These are phyloP conservation scores for Coemansia sp. DNA, from an alignment of 192 early-diverging fungal species.

Conservation along the genomic window DNA sequence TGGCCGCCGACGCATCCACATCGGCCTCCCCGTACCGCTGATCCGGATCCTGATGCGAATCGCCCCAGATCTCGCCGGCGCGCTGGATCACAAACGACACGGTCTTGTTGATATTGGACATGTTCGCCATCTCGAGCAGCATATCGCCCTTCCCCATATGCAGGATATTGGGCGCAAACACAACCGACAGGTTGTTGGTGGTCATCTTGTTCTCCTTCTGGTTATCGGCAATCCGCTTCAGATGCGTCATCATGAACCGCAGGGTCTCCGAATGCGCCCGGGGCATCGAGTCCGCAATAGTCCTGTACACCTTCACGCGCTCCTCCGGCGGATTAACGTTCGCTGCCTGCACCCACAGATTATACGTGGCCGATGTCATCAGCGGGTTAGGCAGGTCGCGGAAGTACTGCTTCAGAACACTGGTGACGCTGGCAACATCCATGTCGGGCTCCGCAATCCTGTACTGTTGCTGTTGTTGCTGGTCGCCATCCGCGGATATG, in stretches of 20 bases:
- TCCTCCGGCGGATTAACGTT: constrained; percentile 29
- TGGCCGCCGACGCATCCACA: neutral
- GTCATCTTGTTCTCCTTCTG: constrained; percentile 83
- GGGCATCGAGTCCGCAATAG: constrained; percentile 60
- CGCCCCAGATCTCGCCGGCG: constrained; percentile 52
- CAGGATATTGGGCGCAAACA: constrained; percentile 90
- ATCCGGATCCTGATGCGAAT: neutral
- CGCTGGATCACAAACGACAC: constrained; percentile 72
- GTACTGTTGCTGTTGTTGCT: neutral
- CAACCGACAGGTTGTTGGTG: constrained; percentile 87
- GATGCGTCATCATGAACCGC: constrained; percentile 62
- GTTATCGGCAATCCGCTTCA: constrained; percentile 63
- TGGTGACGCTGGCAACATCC: constrained; percentile 79
- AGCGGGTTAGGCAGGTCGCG: constrained; percentile 74
- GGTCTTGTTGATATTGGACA: constrained; percentile 69
- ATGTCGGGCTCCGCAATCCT: constrained; percentile 29
- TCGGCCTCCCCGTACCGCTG: neutral
- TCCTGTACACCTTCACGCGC: constrained; percentile 44
- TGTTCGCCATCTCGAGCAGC: constrained; percentile 68
- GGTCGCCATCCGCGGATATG: constrained; percentile 9
- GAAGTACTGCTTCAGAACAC: constrained; percentile 80
- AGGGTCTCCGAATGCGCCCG: constrained; percentile 64
- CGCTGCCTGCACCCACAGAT: constrained; percentile 63
- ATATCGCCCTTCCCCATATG: constrained; percentile 59
- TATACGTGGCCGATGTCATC: constrained; percentile 69